Percentiles rank a stretch among this genome's conserved stretches.
These are phyloP conservation scores for Trichoderma breve DNA, from an alignment of 2,329 filamentous ascomycete species.

Conservation along the genomic window DNA sequence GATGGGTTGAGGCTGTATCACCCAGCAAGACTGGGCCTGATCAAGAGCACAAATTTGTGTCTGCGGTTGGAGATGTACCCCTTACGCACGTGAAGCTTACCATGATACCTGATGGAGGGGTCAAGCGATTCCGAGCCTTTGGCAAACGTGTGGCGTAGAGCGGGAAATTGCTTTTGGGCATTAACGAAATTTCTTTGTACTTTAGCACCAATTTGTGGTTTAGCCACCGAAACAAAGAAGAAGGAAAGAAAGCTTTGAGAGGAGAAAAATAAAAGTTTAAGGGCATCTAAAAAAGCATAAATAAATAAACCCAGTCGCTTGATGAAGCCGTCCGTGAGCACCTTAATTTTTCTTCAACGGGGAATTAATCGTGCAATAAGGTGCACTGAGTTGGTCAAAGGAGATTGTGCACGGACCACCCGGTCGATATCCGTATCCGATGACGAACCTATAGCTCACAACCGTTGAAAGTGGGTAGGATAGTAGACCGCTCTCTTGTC, in stretches of 20 bases:
- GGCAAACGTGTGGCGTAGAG: constrained; percentile 32
- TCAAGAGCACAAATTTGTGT: constrained; percentile 65
- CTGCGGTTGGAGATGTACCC: constrained; percentile 52
- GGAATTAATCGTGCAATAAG: not conserved
- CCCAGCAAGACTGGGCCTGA: constrained; percentile 71
- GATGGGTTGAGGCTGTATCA: constrained; percentile 65
- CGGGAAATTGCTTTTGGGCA: not conserved
- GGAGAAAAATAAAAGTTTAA: not conserved
- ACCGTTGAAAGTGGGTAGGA: constrained; percentile 19
- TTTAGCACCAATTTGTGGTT: not conserved
- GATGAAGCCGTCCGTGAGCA: not conserved
- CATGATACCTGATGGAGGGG: constrained; percentile 89
- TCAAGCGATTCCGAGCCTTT: constrained; percentile 71
- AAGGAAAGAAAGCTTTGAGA: not conserved
- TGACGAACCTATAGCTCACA: constrained; percentile 18
- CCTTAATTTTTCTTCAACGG: not conserved
- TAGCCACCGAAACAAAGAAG: not conserved
- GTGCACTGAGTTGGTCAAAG: not conserved
- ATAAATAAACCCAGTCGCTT: not conserved
- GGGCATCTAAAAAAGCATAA: not conserved
- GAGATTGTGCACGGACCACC: constrained; percentile 20
- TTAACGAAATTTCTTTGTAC: not conserved
- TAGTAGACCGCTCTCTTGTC: constrained; percentile 20
- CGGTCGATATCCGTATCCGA: constrained; percentile 4
- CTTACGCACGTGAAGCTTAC: constrained; percentile 87